Base-by-base conservation (phyloP, 257 asterid genomes). In the Ballota nigra region DNA sequence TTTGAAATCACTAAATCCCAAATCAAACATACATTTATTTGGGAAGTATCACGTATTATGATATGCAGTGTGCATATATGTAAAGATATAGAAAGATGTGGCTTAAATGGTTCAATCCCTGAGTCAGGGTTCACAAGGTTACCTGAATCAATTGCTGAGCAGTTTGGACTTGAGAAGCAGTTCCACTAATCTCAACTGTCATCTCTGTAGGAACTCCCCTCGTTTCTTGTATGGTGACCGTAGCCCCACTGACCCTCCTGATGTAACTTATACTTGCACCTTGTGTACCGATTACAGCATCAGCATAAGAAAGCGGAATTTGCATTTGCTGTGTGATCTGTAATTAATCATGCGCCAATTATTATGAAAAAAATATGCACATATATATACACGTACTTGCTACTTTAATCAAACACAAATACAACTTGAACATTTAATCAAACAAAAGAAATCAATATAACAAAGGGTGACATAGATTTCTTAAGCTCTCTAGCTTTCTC, bases 91-190 rank as follows among this genome's bases (percentile, higher is more conserved):
- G n/a, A 4, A 12, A 40, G 55, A 47, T 45, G 13, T 41, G 51
- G 16, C 51, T 13, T 52, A 40, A 24, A 22, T 22, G 22, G 66
- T 29, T 53, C 29, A 24, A 53, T 18, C 16, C 34, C 15, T 24
- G 22, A n/a, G 28, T 11, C 23, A 22, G 66, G 38, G 67, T 47
- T 66, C 29, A 66, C 41, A 66, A 38, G 23, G 56, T 81, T 80
- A 81, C 99, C 96, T 94, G 99, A 79, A 91, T 90, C 84, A 90
- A 84, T 71, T 92, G 97, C 74, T 88, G 92, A 70, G 98, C 98
- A 63, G 97, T 88, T 81, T 92, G 98, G 75, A 88, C 96, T 84
- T 92, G 98, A 67, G 96, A 86, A 79, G 96, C 86, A 81, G 93
- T 86, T 77, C 97, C 99, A 73, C 83, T 85, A 58, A 94, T 94